Base-by-base conservation (phyloP, 345 rosid genomes). In the Eucalyptus sp. region DNA sequence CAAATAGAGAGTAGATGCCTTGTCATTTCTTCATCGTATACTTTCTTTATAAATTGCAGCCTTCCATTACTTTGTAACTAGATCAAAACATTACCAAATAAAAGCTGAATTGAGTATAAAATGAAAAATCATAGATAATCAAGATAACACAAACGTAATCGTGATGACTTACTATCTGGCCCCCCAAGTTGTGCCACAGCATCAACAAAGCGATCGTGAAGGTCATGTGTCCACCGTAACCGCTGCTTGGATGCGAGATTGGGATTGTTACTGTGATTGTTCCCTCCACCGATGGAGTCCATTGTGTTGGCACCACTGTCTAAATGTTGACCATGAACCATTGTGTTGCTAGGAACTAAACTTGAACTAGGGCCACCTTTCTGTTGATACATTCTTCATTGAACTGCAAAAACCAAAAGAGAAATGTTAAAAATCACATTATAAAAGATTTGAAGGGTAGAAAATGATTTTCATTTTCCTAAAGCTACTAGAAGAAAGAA, bases 131-230 rank as follows among this genome's bases (percentile, higher is more conserved):
- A 15, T 8, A 76, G 68, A 44, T 25, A 81, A 27, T 51, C 76
- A 66, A 52, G 48, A 62, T 22, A 51, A 86, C n/a, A 31, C 20
- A 31, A 20, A 86, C 15, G 37, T 25, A 83, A 71, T 58, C 43
- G 50, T 86, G 76, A 87, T 88, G 88, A 98, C 99, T 95, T 91
- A 98, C 99, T 92, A 92, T 98, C 99, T 86, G 99, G 99, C 90
- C 99, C 99, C 84, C 99, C 99, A 89, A 98, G 99, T 93, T 98
- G 99, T 81, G 99, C 97, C 24, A 98, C 99, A n/a, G 99, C 97
- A 94, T 97, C 98, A 87, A 98, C 99, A 92, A 98, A 98, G 88
- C 99, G 99, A 62, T 98, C 99, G 88, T 98, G 99, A 88, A 98
- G 99, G 87, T 98, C 99, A 90, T 98, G 95, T 31, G 99, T 98